Evolutionary conservation across 352 stramenopile species (phyloP), one percentile per base, ranked within the genome.

Genomic region (Globisporangium cylindrosporum): DNA sequence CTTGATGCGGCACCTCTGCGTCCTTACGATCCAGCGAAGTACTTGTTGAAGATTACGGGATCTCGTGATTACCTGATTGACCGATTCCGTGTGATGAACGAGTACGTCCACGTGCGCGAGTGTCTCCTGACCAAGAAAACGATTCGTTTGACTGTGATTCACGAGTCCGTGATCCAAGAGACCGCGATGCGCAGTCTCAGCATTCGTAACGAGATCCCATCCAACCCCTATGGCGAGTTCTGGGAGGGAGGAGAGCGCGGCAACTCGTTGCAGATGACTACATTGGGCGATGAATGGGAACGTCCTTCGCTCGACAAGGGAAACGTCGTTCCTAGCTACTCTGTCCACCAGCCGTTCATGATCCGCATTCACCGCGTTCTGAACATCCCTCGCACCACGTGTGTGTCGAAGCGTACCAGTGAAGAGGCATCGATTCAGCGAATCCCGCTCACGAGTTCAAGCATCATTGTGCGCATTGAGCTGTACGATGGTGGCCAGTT

Each of bases 1-100:
- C 69, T 94, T 4, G 86, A 94, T 72, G 86, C 88, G 0, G 86
- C 86, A 0, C 86, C 88, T 9, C 72, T 95, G 64, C 75, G 75
- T 51, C 83, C 88, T 14, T 95, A 95, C 72, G 85, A 94, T 55
- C 86, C 86, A 7, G 79, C 75, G 36, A 84, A 96, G 70, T 96
- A 94, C 64, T 76, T 90, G 60, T 70, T 96, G 36, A 96, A 96
- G 71, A 88, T 96, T 32, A 96, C 81, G 10, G 86, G 88, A 25
- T 94, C 86, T 64, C 86, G 87, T 24, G 88, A 96, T 73, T 96
- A 92, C 60, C 83, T 96, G 78, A 89, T 94, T 41, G 88, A 96
- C 66, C 77, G 84, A 7, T 92, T 84, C 62, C 84, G 88, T 46
- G 84, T 91, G 27, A 77, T 96, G 73, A 91, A 94, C 68, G 86